A percentile compares a stretch with the other conserved stretches of the same genome.
Evolutionary conservation across 2,329 filamentous ascomycete species (phyloP).

Genomic region (Lecanicillium sp.): DNA sequence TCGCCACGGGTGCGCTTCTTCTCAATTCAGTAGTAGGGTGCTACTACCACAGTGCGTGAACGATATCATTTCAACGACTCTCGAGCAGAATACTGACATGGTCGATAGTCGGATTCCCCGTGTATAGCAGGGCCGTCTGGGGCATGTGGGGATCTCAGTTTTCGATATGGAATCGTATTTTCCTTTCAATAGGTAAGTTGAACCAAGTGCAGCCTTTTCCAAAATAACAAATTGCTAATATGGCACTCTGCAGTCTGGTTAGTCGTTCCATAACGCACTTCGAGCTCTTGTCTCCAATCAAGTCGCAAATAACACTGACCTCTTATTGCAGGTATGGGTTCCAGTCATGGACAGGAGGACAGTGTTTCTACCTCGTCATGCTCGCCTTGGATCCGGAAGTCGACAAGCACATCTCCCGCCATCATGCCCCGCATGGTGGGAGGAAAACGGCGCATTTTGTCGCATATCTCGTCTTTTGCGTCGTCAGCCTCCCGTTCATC

Average conservation of each 20-base stretch:
- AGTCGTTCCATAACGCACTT: constrained; percentile 2
- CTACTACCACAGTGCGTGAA: constrained; percentile 29
- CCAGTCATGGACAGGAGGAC: constrained; percentile 38
- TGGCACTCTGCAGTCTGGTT: constrained; percentile 17
- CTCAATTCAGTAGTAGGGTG: constrained; percentile 35
- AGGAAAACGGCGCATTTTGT: constrained; percentile 37
- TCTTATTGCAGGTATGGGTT: constrained; percentile 28
- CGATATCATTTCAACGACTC: neutral
- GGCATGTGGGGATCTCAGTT: constrained; percentile 35
- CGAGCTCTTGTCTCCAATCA: too few species aligned
- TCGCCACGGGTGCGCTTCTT: constrained; percentile 31
- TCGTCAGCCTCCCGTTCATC: constrained; percentile 34
- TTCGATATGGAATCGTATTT: constrained; percentile 34
- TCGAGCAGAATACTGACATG: neutral
- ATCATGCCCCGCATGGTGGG: constrained; percentile 30
- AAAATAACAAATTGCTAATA: constrained; percentile 5
- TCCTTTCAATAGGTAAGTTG: constrained; percentile 29
- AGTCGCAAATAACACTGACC: neutral
- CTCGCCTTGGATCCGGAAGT: constrained; percentile 36
- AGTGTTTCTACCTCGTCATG: constrained; percentile 37
- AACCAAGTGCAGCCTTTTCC: too few species aligned
- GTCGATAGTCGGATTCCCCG: constrained; percentile 27
- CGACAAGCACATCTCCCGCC: constrained; percentile 32
- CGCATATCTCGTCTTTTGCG: constrained; percentile 34
- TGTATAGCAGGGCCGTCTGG: constrained; percentile 29